Percentiles rank a stretch among this genome's conserved stretches.
Evolutionary conservation across 148 eudicot species (phyloP).

Genomic region (Talinum fruticosum): DNA sequence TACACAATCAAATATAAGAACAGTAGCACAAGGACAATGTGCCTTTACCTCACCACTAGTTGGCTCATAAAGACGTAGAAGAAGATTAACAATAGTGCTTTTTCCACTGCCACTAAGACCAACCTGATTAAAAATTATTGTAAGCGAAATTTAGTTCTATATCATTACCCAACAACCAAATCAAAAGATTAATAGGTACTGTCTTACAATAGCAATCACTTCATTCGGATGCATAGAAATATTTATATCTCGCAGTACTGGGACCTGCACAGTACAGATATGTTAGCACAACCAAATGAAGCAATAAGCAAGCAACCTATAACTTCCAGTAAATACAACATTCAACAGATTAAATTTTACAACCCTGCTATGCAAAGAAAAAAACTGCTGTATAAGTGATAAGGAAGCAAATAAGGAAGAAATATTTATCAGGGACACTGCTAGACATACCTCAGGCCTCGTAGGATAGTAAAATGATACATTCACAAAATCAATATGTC

Average conservation of each 20-base stretch:
- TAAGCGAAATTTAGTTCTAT: conserved; percentile 1
- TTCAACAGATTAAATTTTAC: background rate
- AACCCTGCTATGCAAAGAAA: background rate
- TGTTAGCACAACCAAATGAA: conserved; percentile 20
- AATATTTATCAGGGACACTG: background rate
- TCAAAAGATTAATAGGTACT: conserved; percentile 6
- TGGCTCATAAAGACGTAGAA: conserved; percentile 93
- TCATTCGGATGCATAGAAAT: conserved; percentile 79
- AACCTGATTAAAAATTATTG: conserved; percentile 49
- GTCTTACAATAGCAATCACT: conserved; percentile 88
- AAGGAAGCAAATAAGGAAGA: background rate
- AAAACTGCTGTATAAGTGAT: background rate
- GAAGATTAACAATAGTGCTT: conserved; percentile 91
- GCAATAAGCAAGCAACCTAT: background rate
- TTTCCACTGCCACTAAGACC: conserved; percentile 99
- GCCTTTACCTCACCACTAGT: conserved; percentile 75
- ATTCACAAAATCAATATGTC: conserved; percentile 69
- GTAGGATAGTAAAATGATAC: conserved; percentile 78
- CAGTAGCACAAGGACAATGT: conserved; percentile 1
- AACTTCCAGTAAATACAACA: background rate
- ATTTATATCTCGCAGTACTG: conserved; percentile 60
- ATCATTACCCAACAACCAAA: conserved; percentile 2
- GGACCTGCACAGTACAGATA: conserved; percentile 50
- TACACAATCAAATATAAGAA: background rate
- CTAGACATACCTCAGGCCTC: conserved; percentile 55